Percentiles rank a stretch among this genome's conserved stretches.
These are phyloP conservation scores for Russula foetens DNA, from an alignment of 768 basidiomycete genomes.

Conservation along the genomic window DNA sequence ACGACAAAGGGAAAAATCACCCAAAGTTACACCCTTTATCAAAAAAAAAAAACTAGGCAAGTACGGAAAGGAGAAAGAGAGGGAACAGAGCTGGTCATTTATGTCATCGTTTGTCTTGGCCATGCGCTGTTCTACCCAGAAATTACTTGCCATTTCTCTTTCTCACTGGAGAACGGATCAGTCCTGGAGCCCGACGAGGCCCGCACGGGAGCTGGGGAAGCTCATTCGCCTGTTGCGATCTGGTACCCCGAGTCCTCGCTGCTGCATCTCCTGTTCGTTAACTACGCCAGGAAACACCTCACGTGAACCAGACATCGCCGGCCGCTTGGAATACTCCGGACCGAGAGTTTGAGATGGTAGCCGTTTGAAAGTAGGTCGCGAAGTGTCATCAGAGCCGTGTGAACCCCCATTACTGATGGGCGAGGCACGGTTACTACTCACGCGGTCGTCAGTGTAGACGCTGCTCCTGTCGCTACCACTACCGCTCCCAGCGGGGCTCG, in stretches of 20 bases:
- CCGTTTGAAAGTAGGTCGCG: conserved; percentile 63
- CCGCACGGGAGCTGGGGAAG: conserved; percentile 12
- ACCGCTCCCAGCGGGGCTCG: conserved; percentile 20
- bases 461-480: conserved; percentile 5
- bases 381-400: conserved; percentile 24
- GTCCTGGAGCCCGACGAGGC: conserved; percentile 1
- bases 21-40: background rate
- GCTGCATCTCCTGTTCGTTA: background rate
- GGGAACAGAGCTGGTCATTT: background rate
- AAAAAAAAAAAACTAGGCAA: background rate
- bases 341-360: conserved; percentile 67
- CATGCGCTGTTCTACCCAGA: background rate
- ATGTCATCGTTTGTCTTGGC: background rate
- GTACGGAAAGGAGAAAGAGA: background rate
- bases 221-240: conserved; percentile 20
- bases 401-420: conserved; percentile 22
- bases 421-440: conserved; percentile 6
- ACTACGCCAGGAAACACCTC: conserved; percentile 1
- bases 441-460: conserved; percentile 7
- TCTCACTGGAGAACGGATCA: background rate
- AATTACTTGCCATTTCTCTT: background rate
- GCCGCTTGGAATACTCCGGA: conserved; percentile 46
- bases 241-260: background rate
- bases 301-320: conserved; percentile 1
- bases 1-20: background rate